Evolutionary conservation across 306 rosid species (phyloP).

Genomic region (Ochetophila trinervis): DNA sequence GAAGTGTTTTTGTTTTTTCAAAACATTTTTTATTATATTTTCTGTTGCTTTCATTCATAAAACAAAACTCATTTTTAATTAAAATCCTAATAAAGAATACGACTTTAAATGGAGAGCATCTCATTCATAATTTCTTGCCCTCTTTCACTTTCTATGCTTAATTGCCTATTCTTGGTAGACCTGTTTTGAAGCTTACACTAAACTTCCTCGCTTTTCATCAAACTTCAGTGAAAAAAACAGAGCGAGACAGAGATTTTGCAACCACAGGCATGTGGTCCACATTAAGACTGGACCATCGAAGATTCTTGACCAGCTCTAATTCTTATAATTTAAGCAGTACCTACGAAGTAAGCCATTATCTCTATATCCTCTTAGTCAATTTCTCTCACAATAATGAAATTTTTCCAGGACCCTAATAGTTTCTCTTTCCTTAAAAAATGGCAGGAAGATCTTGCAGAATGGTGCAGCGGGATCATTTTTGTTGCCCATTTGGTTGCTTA

Average conservation of each 20-base stretch:
- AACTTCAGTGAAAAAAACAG: neutral
- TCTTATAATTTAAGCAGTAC: conserved; percentile 3
- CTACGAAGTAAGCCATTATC: neutral
- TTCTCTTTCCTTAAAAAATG: neutral
- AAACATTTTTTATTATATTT: too few species aligned
- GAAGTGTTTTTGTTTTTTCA: too few species aligned
- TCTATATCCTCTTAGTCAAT: neutral
- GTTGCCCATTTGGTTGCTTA: conserved; percentile 17
- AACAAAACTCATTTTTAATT: neutral
- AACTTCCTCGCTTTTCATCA: too few species aligned
- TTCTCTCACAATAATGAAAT: neutral
- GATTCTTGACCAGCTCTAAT: neutral
- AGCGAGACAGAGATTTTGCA: neutral
- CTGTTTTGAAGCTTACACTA: too few species aligned
- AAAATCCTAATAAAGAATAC: neutral
- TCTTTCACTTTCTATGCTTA: too few species aligned
- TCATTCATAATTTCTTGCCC: too few species aligned
- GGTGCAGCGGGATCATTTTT: conserved; percentile 19
- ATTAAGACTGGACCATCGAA: neutral
- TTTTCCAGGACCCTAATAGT: too few species aligned
- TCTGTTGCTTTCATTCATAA: too few species aligned
- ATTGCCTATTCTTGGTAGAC: too few species aligned
- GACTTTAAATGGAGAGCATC: neutral
- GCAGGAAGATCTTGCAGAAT: conserved; percentile 22
- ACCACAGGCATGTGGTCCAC: conserved; percentile 13